Percentiles rank a stretch among this genome's conserved stretches.
Evolutionary conservation across 305 asterid genomes (phyloP).

Genomic region (Ajuga reptans): DNA sequence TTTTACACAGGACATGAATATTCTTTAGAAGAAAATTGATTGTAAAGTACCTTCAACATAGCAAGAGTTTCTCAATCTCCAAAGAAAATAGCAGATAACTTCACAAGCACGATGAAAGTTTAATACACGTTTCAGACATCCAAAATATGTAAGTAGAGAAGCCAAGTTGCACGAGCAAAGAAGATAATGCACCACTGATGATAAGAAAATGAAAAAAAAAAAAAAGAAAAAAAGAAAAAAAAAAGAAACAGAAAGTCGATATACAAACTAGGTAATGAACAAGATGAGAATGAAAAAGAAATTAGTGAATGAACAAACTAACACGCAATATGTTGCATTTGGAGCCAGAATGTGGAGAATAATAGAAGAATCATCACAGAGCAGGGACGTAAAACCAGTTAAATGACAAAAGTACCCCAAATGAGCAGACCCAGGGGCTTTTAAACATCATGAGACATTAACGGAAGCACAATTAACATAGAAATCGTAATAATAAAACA

Average conservation of each 20-base stretch:
- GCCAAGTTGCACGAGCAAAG: not conserved
- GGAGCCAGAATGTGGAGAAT: slow-evolving; percentile 18
- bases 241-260: not conserved
- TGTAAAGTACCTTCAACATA: not conserved
- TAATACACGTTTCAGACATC: slow-evolving; percentile 4
- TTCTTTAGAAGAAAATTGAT: slow-evolving; percentile 1
- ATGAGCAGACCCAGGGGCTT: not conserved
- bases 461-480: slow-evolving; percentile 5
- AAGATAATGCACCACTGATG: not conserved
- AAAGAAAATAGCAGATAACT: not conserved
- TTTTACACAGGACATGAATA: not conserved
- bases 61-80: not conserved
- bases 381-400: not conserved
- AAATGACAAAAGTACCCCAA: not conserved
- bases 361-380: slow-evolving; percentile 5
- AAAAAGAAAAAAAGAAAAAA: too few relatives aligned
- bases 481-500: slow-evolving; percentile 11
- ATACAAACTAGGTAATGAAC: not conserved
- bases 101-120: not conserved
- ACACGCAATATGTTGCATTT: not conserved
- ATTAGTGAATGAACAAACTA: not conserved
- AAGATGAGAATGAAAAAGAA: not conserved
- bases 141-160: slow-evolving; percentile 8
- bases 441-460: not conserved
- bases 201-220: too few relatives aligned